A percentile compares a stretch with the other conserved stretches of the same genome.
phyloP scores from a whole-genome alignment of 768 basidiomycete genomes.

The Lactarius sp. region DNA sequence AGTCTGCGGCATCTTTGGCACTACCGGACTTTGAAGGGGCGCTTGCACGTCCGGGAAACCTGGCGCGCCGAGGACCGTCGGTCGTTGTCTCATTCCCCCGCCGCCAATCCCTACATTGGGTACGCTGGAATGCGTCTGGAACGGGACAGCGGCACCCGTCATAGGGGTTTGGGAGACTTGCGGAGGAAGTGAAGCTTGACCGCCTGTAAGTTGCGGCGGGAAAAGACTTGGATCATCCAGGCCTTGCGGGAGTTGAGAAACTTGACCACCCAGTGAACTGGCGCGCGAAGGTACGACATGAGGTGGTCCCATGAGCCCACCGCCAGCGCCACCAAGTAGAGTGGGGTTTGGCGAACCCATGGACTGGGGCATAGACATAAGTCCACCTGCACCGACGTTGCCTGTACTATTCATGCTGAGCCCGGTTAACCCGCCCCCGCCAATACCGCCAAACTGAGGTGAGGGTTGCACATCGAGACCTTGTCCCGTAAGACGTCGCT shows the following conservation, averaged over 20 bases:
- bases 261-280: slow-evolving; percentile 24
- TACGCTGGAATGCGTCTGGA: slow-evolving; percentile 19
- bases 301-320: slow-evolving; percentile 40
- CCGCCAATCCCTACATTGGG: slow-evolving; percentile 23
- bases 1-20: slow-evolving; percentile 11
- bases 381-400: slow-evolving; percentile 12
- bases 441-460: slow-evolving; percentile 17
- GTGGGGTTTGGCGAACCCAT: slow-evolving; percentile 28
- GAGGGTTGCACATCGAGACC: slow-evolving; percentile 16
- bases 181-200: slow-evolving; percentile 16
- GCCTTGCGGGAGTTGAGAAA: slow-evolving; percentile 28
- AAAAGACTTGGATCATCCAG: slow-evolving; percentile 27
- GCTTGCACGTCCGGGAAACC: slow-evolving; percentile 25
- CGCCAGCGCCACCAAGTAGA: slow-evolving; percentile 31
- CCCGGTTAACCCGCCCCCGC: slow-evolving; percentile 14
- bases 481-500: slow-evolving; percentile 24
- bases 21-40: slow-evolving; percentile 21
- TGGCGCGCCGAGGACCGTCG: slow-evolving; percentile 25
- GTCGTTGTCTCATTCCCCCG: slow-evolving; percentile 26
- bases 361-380: slow-evolving; percentile 9
- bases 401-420: slow-evolving; percentile 7
- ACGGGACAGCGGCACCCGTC: slow-evolving; percentile 15
- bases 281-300: slow-evolving; percentile 28
- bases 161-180: slow-evolving; percentile 25
- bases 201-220: slow-evolving; percentile 4